Base-by-base conservation (phyloP, 345 rosid species). In the Brassica nigra region DNA sequence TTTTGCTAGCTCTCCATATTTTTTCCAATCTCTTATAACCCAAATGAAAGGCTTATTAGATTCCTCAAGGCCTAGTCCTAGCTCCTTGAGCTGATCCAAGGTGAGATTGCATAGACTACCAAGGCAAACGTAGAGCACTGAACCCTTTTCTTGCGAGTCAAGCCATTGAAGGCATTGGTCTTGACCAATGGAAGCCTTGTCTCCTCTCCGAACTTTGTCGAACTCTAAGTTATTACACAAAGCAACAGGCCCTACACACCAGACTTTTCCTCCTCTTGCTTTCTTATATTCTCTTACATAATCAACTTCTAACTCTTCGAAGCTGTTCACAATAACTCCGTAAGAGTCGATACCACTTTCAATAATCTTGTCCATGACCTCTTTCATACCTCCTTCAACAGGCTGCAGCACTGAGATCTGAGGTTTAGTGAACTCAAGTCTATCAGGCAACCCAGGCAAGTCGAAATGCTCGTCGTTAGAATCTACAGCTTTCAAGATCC, bases 201-300 rank as follows among this genome's bases (percentile, higher is more conserved):
- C 62, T 11, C 89, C 88, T 81, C 90, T 87, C 12, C 76, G 64
- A 36, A 82, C 81, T 31, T 73, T 87, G 11, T 89, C 85, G 1
- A 31, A 2, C 6, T 34, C 70, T 9, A 66, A 30, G 39, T 73
- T 77, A 71, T 85, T 82, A 42, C 77, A 83, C 0, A 82, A 57
- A 4, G 87, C 81, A 71, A 89, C 83, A 0, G 91, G 90, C 16
- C 89, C 91, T 2, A 89, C 3, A 42, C 86, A 86, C 90, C 92
- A 87, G 5, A 83, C 80, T 62, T 84, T 85, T 1, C 77, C 82
- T 10, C 31, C 77, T 67, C 69, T 85, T 33, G 62, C 69, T 2
- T 80, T 83, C 31, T 14, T 73, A 64, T 86, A 89, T 54, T 70
- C 75, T 73, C 77, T 54, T 20, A 59, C 85, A 44, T 84, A 86